A percentile compares a stretch with the other conserved stretches of the same genome.
Conservation (phyloP, 2,329 filamentous ascomycete species). For the Harringtonia lauricola region DNA sequence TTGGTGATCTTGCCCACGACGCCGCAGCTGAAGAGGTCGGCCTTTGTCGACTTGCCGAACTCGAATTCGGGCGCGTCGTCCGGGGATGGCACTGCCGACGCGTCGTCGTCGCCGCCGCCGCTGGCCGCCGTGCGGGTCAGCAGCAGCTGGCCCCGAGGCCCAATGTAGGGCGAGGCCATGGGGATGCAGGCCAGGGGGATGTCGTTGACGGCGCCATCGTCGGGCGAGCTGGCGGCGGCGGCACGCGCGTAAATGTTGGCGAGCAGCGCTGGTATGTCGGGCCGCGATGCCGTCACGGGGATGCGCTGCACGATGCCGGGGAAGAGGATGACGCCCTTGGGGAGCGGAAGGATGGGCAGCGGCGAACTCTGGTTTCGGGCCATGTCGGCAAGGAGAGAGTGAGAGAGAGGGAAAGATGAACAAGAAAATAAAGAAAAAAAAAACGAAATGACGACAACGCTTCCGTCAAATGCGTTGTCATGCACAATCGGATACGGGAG, state of each 20-base stretch:
- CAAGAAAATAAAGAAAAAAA: neutral
- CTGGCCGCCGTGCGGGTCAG: conserved; percentile 53
- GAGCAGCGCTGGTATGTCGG: conserved; percentile 81
- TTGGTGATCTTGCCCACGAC: conserved; percentile 70
- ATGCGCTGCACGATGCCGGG: conserved; percentile 81
- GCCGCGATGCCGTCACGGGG: conserved; percentile 64
- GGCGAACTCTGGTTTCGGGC: conserved; percentile 28
- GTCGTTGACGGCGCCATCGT: conserved; percentile 49
- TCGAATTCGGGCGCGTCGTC: conserved; percentile 39
- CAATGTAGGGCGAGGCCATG: conserved; percentile 63
- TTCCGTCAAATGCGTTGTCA: too few relatives aligned
- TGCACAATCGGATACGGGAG: too few relatives aligned
- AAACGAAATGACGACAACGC: too few relatives aligned
- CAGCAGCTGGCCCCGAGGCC: conserved; percentile 63
- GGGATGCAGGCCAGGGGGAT: conserved; percentile 84
- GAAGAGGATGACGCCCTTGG: conserved; percentile 69
- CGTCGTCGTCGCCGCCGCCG: neutral
- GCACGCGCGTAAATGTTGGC: conserved; percentile 73
- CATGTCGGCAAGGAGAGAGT: conserved; percentile 14
- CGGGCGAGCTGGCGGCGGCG: conserved; percentile 53
- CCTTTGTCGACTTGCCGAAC: conserved; percentile 47
- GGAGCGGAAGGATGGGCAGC: conserved; percentile 72
- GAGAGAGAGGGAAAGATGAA: neutral
- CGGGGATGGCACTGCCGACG: conserved; percentile 32
- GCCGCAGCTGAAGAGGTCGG: conserved; percentile 73